Evolutionary conservation across 192 early-diverging fungal species (phyloP), one percentile per base, ranked within the genome.

Genomic region (Coemansia furcata): DNA sequence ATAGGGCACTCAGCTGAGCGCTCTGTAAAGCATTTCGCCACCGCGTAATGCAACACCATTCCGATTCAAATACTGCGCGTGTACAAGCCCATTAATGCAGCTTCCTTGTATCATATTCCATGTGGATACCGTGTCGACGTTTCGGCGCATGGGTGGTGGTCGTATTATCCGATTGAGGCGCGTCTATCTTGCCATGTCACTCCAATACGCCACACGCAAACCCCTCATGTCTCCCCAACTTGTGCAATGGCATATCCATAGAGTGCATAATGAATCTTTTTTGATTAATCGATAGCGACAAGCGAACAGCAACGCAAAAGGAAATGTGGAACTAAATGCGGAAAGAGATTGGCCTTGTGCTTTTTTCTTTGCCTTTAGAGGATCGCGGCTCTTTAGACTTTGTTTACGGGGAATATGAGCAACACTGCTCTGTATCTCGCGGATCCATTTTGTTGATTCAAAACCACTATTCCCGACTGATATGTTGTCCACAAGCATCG

Each of bases 121-220:
- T 55, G 54, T 32, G 30, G 35, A 55, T 6, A 3, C 15, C 54
- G 35, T 55, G 30, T 6, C 54, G 2, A 33, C 17, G 32, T 55
- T 55, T 55, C 30, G 54, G 54, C 29, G 54, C 54, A 55, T 30
- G 15, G 7, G 54, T 55, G 54, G 30, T 55, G 6, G 30, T 3
- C 30, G 5, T 55, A 55, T 55, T 55, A 55, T 55, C 54, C 54
- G 54, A 55, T 55, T 55, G 54, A 55, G 54, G 54, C 54, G 54
- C 50, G 23, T 55, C 30, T 54, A 32, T 54, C 10, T 10, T 15
- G 30, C n/a, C 6, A 6, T 3, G 26, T 3, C n/a, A 47, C 21
- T 47, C 46, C 19, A 47, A 21, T n/a, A 55, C 30, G 54, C 30
- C 30, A 55, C 23, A 50, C 19, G 9, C 47, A 23, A 50, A 4